Evolutionary conservation across 2,329 filamentous ascomycete species (phyloP), one percentile per base, ranked within the genome.

Genomic region (Aspergillus latus): DNA sequence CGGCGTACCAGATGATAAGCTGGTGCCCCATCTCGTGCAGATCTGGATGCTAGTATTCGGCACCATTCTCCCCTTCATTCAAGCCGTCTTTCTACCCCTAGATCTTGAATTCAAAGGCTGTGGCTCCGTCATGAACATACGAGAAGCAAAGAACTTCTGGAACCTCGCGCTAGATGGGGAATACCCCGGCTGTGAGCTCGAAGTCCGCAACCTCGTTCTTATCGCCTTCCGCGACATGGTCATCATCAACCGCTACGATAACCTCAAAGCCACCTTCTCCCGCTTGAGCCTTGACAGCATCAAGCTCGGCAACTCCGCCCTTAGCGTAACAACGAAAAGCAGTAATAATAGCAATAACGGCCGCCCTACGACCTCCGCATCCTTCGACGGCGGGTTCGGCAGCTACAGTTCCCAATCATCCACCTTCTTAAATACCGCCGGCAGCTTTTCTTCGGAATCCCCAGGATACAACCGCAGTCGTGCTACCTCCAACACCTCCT

Each of bases 1-100:
- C 49, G 84, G 85, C 45, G 86, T 91, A 0, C 82, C 90, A 0
- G 93, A 97, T 67, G 92, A 96, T 59, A 84, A 88, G 34, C 83
- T 97, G n/a, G 91, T 97, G 21, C 90, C 91, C 0, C 86, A 91
- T 54, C 80, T 99, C 0, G 93, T 97, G 2, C 91, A 96, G 69
- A 86, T 97, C 68, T 99, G 94, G 94, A 84, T 95, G 57, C 87
- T 94, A 46, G 92, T 94, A 0, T 97, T 97, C 67, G 93, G 91
- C 2, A 89, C 85, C 5, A 90, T 97, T 37, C 76, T 97, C 4
- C 94, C 94, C 0, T 97, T 96, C 68, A 87, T 99, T 66, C 93
- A 97, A 76, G 92, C 93, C 1, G 92, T 97, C 1, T 97, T 99
- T 69, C 78, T 99, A 1, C 94, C 92, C 0, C 78, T 99, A 1